Conservation (phyloP, 129 eudicot genomes). For the Pulicaria dysenterica region DNA sequence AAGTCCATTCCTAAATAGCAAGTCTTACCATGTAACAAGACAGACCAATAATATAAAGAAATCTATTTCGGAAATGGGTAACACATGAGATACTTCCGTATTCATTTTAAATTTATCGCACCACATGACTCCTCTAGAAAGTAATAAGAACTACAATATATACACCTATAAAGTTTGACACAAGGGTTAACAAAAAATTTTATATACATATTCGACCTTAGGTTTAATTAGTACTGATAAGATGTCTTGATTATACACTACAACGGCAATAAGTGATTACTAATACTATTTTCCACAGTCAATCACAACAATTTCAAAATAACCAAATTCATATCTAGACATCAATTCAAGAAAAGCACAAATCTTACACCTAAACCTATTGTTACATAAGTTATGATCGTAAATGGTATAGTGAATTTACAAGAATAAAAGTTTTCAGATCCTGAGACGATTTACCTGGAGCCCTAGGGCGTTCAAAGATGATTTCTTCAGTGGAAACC, state of each 20-base stretch:
- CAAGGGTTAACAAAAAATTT: not conserved
- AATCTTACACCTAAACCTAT: not conserved
- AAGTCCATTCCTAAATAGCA: too few species aligned
- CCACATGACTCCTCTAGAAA: too few species aligned
- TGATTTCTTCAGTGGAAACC: constrained; percentile 13
- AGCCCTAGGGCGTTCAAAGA: constrained; percentile 22
- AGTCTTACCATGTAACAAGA: too few species aligned
- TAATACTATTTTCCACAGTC: not conserved
- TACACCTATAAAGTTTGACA: not conserved
- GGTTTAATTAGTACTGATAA: not conserved
- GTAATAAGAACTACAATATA: not conserved
- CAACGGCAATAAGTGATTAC: not conserved
- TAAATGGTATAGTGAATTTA: not conserved
- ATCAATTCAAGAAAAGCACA: not conserved
- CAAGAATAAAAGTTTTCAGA: not conserved
- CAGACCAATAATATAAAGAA: too few species aligned
- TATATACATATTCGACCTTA: not conserved
- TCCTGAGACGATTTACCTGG: not conserved
- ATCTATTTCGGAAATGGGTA: too few species aligned
- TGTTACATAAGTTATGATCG: not conserved
- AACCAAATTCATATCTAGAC: not conserved
- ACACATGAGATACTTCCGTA: too few species aligned
- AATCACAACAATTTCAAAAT: not conserved
- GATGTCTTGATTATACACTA: not conserved
- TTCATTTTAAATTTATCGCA: too few species aligned